Evolutionary conservation across 164 flowering plant genomes (phyloP), one percentile per base, ranked within the genome.

Genomic region (Platanus orientalis): DNA sequence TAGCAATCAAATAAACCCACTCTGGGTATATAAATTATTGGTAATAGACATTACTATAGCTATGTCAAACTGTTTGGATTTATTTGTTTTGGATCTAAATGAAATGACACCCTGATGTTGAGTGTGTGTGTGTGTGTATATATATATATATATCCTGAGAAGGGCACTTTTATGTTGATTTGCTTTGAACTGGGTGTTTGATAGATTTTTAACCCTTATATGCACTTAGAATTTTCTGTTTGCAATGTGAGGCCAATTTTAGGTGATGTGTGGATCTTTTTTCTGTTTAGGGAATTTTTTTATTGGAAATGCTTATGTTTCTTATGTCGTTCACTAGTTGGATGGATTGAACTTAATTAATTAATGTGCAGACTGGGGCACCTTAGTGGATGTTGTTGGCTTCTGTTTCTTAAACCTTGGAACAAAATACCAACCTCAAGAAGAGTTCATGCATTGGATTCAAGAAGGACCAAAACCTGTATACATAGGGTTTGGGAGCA

Each of bases 401-500:
- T 94, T 87, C 73, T 94, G 97, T 74, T 91, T 94, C 76, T 72
- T 94, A 68, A 81, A 89, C 71, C 90, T 82, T 60, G 90, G 83
- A 7, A 75, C 86, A 2, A 91, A 83, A 57, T 88, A 87, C 76
- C 71, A 77, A 64, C 97, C 98, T 39, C 76, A 58, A 44, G 80
- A 76, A 30, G 81, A 84, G 58, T 78, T 94, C 69, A 54, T 75
- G 23, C 57, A 78, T 19, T 91, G 97, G 97, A 72, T 94, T 54
- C 63, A 80, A 62, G 75, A 67, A 47, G 98, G 95, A 58, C 52
- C 80, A 25, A 78, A 73, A 68, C 98, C 98, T 58, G 73, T 91
- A 63, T 94, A 94, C 75, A 81, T 94, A 51, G 98, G 98, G 14
- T 94, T 91, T 73, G 98, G 98, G 17, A 94, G 98, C 89, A 87